Conservation (phyloP, 2,329 filamentous ascomycete species). For the Penicillium sp. region DNA sequence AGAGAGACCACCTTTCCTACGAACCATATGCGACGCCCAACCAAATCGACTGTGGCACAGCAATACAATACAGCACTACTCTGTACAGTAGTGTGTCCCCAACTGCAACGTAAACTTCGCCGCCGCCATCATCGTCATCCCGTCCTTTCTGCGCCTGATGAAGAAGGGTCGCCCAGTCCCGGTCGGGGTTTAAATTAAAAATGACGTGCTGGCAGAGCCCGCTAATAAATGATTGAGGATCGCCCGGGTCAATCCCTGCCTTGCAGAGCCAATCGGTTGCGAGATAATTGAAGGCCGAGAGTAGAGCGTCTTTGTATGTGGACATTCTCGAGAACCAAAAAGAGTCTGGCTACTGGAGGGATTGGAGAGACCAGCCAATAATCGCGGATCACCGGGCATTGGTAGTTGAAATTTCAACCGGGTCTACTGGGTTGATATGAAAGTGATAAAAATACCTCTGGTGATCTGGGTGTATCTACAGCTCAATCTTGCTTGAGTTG, state of each 20-base stretch:
- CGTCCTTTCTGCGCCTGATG: slow-evolving; percentile 7
- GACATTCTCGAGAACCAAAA: neutral
- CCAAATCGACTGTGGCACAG: neutral
- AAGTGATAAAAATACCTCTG: neutral
- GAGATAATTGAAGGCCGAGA: neutral
- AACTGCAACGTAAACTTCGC: neutral
- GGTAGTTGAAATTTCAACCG: too few species aligned
- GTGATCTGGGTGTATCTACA: neutral
- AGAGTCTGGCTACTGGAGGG: neutral
- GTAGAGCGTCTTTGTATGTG: neutral
- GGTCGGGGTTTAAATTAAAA: neutral
- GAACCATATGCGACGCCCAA: neutral
- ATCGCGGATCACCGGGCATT: neutral
- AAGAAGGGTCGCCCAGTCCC: neutral
- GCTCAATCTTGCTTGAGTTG: neutral
- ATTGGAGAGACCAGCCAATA: neutral
- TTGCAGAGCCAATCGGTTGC: neutral
- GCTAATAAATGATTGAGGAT: neutral
- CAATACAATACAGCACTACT: slow-evolving; percentile 11
- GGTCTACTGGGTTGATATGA: neutral
- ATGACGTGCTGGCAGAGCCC: slow-evolving; percentile 10
- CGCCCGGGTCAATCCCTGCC: neutral
- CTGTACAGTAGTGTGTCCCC: too few species aligned
- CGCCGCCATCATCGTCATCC: slow-evolving; percentile 27
- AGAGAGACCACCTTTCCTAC: neutral